Evolutionary conservation across 1,284 basidiomycete genomes (phyloP), one percentile per base, ranked within the genome.

Genomic region (Blastosporella zonata): DNA sequence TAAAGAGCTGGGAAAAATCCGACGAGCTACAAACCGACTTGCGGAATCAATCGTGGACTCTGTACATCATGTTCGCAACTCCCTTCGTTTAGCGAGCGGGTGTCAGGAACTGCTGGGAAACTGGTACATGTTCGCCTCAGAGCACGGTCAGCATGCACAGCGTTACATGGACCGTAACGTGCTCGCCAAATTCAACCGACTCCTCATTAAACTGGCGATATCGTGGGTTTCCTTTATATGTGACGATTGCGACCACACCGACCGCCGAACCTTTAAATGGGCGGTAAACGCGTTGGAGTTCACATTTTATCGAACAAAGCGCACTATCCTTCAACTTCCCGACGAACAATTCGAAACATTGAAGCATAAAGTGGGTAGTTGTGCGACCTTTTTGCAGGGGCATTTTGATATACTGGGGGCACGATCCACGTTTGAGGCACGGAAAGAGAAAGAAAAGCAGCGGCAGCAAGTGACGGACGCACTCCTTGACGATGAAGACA

Each of bases 381-480:
- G 97, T 64, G 97, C 99, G 84, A 94, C 92, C 0, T 78, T 99
- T 18, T 79, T 99, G 46, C 96, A 98, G 62, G 88, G 87, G 50
- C 97, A 99, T 67, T 99, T 99, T 65, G 97, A 99, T 68, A 96
- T 99, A 58, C 80, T 99, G 17, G 93, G 96, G 12, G 96, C 96
- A 1, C 79, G 94, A 48, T 92, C 91, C 8, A 90, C 79, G 43
- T 71, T 88, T 44, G 93, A 96, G 63, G 93, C 93, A n/a, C 85
- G 87, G 64, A 80, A 81, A 59, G 92, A 96, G 70, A 90, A 90
- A 63, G 90, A 96, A 67, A 81, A 83, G 49, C 81, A 89, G 56
- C 81, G 80, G 52, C 78, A 81, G 60, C 80, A 85, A 53, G 72
- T 77, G 17, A 69, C 78, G 25, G 73, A 79, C 43, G 70, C 56